Percentiles rank a stretch among this genome's conserved stretches.
These are phyloP conservation scores for Diaporthe vaccinii DNA, from an alignment of 2,329 filamentous ascomycete species.

Conservation along the genomic window DNA sequence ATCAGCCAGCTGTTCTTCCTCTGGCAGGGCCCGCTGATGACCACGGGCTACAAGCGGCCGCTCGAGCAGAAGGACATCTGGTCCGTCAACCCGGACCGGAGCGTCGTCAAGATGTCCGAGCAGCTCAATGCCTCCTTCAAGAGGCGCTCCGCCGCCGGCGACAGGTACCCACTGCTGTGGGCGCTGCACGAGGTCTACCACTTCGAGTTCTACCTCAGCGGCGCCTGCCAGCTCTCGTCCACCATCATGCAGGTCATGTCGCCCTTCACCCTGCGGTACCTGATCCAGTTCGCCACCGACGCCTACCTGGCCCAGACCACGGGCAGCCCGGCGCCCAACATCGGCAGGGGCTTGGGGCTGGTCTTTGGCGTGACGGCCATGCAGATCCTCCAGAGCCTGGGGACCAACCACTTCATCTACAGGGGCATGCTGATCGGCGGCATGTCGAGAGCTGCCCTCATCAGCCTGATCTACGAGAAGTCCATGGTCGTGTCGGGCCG, in stretches of 20 bases:
- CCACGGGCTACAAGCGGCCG: conserved; percentile 85
- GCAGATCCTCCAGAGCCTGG: conserved; percentile 86
- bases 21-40: conserved; percentile 93
- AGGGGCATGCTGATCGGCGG: conserved; percentile 93
- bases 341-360: conserved; percentile 84
- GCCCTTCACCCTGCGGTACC: conserved; percentile 86
- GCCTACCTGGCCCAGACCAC: conserved; percentile 76
- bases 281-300: conserved; percentile 87
- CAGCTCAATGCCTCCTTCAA: conserved; percentile 79
- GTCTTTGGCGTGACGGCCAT: conserved; percentile 87
- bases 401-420: conserved; percentile 92
- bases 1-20: conserved; percentile 85
- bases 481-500: conserved; percentile 89
- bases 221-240: conserved; percentile 80
- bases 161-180: conserved; percentile 81
- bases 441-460: conserved; percentile 83
- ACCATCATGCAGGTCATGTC: conserved; percentile 83
- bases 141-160: conserved; percentile 74
- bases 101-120: conserved; percentile 76
- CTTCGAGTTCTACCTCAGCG: conserved; percentile 87
- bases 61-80: conserved; percentile 90
- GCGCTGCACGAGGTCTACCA: conserved; percentile 90
- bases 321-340: conserved; percentile 69
- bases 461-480: conserved; percentile 92
- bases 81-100: conserved; percentile 85